Evolutionary conservation across 164 flowering plant genomes (phyloP), one percentile per base, ranked within the genome.

Genomic region (Vitis amurensis): DNA sequence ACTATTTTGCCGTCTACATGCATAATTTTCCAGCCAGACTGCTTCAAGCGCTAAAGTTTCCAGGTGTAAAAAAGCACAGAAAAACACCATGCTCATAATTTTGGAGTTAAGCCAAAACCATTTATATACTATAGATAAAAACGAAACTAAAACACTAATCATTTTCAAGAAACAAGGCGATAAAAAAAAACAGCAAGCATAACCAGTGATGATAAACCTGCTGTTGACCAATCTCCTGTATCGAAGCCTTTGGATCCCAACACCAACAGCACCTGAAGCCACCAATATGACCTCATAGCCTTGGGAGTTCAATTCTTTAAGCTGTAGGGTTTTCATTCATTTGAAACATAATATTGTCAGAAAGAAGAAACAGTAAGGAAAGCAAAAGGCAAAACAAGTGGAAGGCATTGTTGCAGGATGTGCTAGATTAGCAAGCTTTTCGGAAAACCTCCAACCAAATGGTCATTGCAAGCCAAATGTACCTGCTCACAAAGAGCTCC

Each of bases 401-500:
- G 27, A 23, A 23, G 27, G 27, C 27, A 23, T 23, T 23, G 27
- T 23, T 23, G 27, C 27, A 23, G 27, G 27, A 23, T 23, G 27
- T 23, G 2, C 27, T 23, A 23, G 27, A 23, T 23, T 1, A 1
- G 27, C 27, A 23, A 23, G 2, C 27, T 23, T 23, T 23, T 23
- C 27, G 27, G 27, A 23, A 23, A 23, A 23, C 27, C 27, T 23
- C 27, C 27, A 23, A 44, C 27, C 4, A 50, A 30, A 53, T 9
- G 15, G 55, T 19, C 9, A 64, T 15, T n/a, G 11, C n/a, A 13
- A 50, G 4, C n/a, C 53, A 23, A 55, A 52, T 8, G 27, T 65
- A 93, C 98, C 88, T 93, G 97, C 81, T 93, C 94, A 70, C 93
- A 91, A 47, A 91, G 94, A 53, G 97, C 82, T 17, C 98, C 97